Conservation (phyloP, 2,329 filamentous ascomycete genomes). For the Epichloe baconii region DNA sequence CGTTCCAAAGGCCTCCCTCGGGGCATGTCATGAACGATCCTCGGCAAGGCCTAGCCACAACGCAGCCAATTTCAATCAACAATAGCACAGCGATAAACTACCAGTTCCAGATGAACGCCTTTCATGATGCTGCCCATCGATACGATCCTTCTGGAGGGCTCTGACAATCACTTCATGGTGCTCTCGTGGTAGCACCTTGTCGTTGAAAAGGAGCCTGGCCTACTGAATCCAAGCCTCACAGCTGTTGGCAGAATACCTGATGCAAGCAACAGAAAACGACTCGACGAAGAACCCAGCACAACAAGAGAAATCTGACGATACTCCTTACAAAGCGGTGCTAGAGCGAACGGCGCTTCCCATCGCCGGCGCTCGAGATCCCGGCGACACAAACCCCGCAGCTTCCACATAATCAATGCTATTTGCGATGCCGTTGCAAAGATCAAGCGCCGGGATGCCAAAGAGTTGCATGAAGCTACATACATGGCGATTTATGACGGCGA, state of each 20-base stretch:
- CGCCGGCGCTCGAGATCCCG: too few relatives aligned
- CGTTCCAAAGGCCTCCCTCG: slow-evolving; percentile 9
- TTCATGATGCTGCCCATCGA: slow-evolving; percentile 10
- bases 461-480: not conserved
- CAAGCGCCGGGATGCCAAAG: not conserved
- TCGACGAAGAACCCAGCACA: too few relatives aligned
- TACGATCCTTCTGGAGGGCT: slow-evolving; percentile 11
- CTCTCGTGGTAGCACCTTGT: not conserved
- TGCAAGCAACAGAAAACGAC: too few relatives aligned
- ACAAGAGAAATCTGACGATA: too few relatives aligned
- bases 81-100: slow-evolving; percentile 13
- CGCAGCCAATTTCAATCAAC: slow-evolving; percentile 11
- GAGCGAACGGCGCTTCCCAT: too few relatives aligned
- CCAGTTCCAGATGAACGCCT: slow-evolving; percentile 14
- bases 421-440: not conserved
- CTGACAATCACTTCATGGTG: slow-evolving; percentile 8
- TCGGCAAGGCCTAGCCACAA: slow-evolving; percentile 9
- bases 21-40: slow-evolving; percentile 14
- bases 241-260: too few relatives aligned
- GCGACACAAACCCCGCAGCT: not conserved
- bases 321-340: too few relatives aligned
- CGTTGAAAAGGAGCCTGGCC: not conserved
- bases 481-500: not conserved
- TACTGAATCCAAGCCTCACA: not conserved
- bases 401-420: not conserved